Conservation (phyloP, 2,329 filamentous ascomycete species). For the Ophiocordyceps camponoti-floridani region DNA sequence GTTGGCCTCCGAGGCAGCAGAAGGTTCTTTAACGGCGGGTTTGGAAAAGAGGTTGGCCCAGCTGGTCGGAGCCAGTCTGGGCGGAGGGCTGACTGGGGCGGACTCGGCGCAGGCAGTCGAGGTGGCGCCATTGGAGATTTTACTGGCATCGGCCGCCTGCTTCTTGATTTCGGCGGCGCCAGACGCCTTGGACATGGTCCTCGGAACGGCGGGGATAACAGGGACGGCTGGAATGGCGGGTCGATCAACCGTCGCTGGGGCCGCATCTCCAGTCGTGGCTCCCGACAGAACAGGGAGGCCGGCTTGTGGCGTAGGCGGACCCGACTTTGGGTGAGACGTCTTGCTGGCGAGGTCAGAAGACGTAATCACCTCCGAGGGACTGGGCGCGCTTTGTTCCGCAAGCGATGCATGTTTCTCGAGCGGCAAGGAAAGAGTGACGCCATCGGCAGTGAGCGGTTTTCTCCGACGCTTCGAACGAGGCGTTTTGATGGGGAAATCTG, state of each 20-base stretch:
- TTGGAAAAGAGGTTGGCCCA: conserved; percentile 23
- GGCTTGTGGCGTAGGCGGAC: conserved; percentile 2
- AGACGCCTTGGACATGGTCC: conserved; percentile 12
- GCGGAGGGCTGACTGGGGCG: conserved; percentile 4
- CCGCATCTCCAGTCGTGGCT: conserved; percentile 1
- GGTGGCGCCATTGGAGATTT: conserved; percentile 4
- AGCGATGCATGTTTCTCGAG: conserved; percentile 18
- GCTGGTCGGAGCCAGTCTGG: conserved; percentile 15
- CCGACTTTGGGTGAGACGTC: not conserved
- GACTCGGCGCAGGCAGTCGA: not conserved
- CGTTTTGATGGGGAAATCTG: conserved; percentile 27
- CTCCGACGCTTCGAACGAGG: conserved; percentile 22
- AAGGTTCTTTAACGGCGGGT: conserved; percentile 7
- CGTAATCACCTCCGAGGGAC: not conserved
- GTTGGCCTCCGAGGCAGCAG: conserved; percentile 9
- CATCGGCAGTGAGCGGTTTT: conserved; percentile 19
- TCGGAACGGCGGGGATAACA: conserved; percentile 28
- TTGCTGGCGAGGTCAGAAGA: not conserved
- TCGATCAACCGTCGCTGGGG: conserved; percentile 10
- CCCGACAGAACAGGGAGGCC: conserved; percentile 6
- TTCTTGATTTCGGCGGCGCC: conserved; percentile 4
- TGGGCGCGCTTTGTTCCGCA: conserved; percentile 7
- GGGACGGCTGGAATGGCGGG: conserved; percentile 21
- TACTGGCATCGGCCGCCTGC: not conserved
- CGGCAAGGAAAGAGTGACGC: conserved; percentile 23